A percentile compares a stretch with the other conserved stretches of the same genome.
Conservation (phyloP, 1,284 basidiomycete species). For the Pterula multifida region DNA sequence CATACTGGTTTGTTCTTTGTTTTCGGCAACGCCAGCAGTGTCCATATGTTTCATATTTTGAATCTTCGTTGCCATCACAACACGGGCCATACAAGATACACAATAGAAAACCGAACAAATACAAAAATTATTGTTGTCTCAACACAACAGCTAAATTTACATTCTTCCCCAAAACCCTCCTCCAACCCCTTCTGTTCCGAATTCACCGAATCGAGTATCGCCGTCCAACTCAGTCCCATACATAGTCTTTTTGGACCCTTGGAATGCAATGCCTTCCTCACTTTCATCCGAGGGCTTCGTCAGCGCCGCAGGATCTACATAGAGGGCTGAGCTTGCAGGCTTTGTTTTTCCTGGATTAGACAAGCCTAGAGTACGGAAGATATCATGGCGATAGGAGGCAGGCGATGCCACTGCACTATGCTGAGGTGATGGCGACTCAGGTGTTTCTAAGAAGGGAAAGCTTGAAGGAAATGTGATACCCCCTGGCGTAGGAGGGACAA, state of each 20-base stretch:
- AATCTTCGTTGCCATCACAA: neutral
- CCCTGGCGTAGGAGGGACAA: neutral
- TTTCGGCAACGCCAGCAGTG: no score
- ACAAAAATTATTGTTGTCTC: neutral
- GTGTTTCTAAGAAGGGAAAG: conserved; percentile 55
- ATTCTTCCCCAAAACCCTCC: conserved; percentile 45
- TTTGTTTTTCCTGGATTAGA: conserved; percentile 25
- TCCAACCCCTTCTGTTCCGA: conserved; percentile 63
- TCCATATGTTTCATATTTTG: no score
- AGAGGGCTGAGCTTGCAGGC: conserved; percentile 15
- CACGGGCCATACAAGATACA: neutral
- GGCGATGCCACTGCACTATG: conserved; percentile 16
- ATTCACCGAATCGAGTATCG: conserved; percentile 71
- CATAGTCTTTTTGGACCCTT: conserved; percentile 52
- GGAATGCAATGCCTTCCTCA: conserved; percentile 24
- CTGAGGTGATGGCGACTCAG: conserved; percentile 57
- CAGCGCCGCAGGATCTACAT: conserved; percentile 26
- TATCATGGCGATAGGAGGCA: conserved; percentile 22
- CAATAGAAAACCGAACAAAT: no score
- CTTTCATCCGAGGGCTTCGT: conserved; percentile 15
- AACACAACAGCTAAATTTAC: neutral
- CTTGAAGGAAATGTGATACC: conserved; percentile 23
- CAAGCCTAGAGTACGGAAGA: conserved; percentile 31
- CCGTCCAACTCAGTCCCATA: conserved; percentile 67
- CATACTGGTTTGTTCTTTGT: no score